Conservation (phyloP, 78 protist species). For the Planoprotostelium fungivorum region DNA sequence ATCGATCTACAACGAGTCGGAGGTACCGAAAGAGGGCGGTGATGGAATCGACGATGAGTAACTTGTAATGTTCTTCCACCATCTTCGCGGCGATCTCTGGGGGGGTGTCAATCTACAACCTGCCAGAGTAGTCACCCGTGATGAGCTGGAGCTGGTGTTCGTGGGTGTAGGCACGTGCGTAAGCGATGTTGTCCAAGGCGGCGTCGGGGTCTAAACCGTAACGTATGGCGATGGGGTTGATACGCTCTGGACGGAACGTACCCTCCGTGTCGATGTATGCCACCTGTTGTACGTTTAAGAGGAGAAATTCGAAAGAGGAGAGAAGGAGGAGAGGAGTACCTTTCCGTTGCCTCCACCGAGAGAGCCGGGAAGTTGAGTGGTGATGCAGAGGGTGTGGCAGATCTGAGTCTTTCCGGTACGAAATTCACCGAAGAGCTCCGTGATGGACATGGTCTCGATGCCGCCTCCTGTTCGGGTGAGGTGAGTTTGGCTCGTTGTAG, state of each 20-base stretch:
- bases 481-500: neutral
- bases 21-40: conserved; percentile 93
- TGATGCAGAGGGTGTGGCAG: conserved; percentile 95
- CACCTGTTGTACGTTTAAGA: neutral
- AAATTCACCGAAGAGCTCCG: conserved; percentile 97
- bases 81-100: conserved; percentile 88
- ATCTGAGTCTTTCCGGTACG: conserved; percentile 97
- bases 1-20: conserved; percentile 1
- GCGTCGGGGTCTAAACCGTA: conserved; percentile 69
- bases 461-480: conserved; percentile 74
- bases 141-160: conserved; percentile 90
- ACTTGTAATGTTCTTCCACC: conserved; percentile 77
- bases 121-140: neutral
- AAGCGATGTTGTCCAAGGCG: conserved; percentile 93
- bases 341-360: conserved; percentile 94
- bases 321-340: too few relatives aligned
- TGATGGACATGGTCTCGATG: conserved; percentile 93
- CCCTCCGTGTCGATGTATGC: conserved; percentile 97
- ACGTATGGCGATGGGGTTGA: conserved; percentile 68
- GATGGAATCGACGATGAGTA: conserved; percentile 92
- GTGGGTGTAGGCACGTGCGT: conserved; percentile 93
- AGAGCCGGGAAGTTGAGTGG: conserved; percentile 42
- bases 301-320: too few relatives aligned
- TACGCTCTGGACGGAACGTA: conserved; percentile 95
- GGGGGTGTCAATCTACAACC: neutral